Evolutionary conservation across 106 monocot genomes (phyloP).

Genomic region (Agapanthus africanus): DNA sequence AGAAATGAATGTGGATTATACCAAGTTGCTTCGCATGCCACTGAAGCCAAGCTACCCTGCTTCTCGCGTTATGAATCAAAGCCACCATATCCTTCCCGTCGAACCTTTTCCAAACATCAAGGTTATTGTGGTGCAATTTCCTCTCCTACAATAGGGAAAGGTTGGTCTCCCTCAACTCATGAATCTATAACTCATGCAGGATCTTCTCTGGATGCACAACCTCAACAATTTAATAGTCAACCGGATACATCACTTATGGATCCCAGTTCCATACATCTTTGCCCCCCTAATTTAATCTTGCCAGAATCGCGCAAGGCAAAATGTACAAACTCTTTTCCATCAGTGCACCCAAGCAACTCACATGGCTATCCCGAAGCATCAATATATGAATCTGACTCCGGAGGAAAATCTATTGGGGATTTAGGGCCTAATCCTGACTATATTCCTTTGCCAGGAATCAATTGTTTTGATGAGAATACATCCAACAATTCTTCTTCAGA

Average conservation of each 20-base stretch:
- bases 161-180: background rate
- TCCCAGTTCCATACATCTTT: background rate
- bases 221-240: background rate
- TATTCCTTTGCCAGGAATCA: constrained; percentile 1
- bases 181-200: background rate
- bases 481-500: background rate
- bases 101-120: background rate
- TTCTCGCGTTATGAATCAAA: background rate
- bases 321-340: background rate
- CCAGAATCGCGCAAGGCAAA: background rate
- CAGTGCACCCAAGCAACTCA: background rate
- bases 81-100: background rate
- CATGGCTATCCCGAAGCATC: constrained; percentile 1
- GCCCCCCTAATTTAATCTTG: background rate
- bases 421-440: background rate
- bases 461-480: constrained; percentile 1
- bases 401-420: background rate
- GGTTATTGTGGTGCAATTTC: background rate
- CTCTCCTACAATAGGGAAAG: background rate
- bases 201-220: background rate
- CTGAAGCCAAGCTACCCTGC: background rate
- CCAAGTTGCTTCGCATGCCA: background rate
- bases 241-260: background rate
- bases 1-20: background rate
- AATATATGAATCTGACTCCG: background rate